Base-by-base conservation (phyloP, 2,329 filamentous ascomycete genomes). In the Dactylellina parvicollis region DNA sequence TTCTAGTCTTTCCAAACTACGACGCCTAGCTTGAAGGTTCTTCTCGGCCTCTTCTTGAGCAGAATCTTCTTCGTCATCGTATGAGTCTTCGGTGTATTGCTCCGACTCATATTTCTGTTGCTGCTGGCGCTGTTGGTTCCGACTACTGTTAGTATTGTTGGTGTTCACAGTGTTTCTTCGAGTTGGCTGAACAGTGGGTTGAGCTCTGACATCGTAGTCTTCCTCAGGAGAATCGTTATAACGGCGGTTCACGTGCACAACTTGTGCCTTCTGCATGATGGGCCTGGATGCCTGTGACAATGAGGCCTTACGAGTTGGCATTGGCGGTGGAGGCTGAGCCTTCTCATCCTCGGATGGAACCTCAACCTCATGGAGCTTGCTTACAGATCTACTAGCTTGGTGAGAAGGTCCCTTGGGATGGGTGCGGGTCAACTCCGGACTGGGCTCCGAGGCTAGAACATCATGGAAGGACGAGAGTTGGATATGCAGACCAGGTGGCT, bases 401-500 rank as follows among this genome's bases (percentile, higher is more conserved):
- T 73, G 69, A 4, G 49, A 26, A 9, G 69, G 54, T 8, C 42
- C 69, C 60, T 73, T 73, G 8, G 60, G 55, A n/a, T 73, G 54
- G 10, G 61, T 52, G 10, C 70, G 32, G 26, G 32, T 59, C 30
- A 74, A 24, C 26, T 74, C 70, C 1, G 70, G 70, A 30, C 70
- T 74, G 38, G 61, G 70, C 26, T 74, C 70, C 5, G 62, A 67
- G 8, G 70, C 62, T 14, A 74, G 50, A 22, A 74, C 70, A 26
- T 74, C 70, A 2, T 74, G 70, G 70, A 74, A 74, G 0, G 70
- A 69, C 9, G 70, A 62, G 8, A 74, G 42, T 24, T 74, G 70
- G 16, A 74, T 69, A 24, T 74, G 70, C 10, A 74, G 49, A 16
- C 70, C 70, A 28, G 70, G 61, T 36, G 70, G 70, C 50, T 74